Conservation (phyloP, 495 filamentous ascomycete species). For the Beverwykella pulmonaria region DNA sequence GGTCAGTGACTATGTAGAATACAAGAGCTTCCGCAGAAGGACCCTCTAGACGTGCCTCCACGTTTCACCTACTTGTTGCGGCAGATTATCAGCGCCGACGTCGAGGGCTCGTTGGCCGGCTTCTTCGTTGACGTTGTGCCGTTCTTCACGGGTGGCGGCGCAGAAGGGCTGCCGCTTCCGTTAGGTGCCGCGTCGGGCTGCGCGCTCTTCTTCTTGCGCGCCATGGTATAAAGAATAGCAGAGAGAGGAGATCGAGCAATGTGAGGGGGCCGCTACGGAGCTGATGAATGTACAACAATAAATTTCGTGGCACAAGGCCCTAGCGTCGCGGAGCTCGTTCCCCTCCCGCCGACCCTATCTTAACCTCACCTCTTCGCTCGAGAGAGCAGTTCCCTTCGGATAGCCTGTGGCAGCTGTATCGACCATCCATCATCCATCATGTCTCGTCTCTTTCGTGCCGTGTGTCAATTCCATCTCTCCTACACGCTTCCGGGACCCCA, state of each 20-base stretch:
- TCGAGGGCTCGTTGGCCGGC: slow-evolving; percentile 47
- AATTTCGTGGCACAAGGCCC: neutral
- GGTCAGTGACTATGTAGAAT: slow-evolving; percentile 1
- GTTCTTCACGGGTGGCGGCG: neutral
- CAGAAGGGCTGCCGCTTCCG: neutral
- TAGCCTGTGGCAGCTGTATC: too few relatives aligned
- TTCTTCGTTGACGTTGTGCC: slow-evolving; percentile 33
- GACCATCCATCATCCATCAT: too few relatives aligned
- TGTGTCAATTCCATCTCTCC: too few relatives aligned
- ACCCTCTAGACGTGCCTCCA: slow-evolving; percentile 30
- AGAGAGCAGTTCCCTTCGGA: too few relatives aligned
- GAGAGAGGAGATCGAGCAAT: neutral
- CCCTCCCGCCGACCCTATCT: neutral
- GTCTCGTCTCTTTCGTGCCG: too few relatives aligned
- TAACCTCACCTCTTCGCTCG: neutral
- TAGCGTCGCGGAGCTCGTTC: neutral
- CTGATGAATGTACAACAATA: neutral
- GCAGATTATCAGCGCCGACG: slow-evolving; percentile 66
- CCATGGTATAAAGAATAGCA: slow-evolving; percentile 11
- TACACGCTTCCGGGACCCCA: too few relatives aligned
- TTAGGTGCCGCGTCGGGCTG: slow-evolving; percentile 18
- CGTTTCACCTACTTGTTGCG: slow-evolving; percentile 65
- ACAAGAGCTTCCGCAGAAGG: slow-evolving; percentile 11
- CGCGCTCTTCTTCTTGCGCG: slow-evolving; percentile 33
- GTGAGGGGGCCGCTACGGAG: neutral